Evolutionary conservation across 176 grass and related monocot species (phyloP), one percentile per base, ranked within the genome.

Genomic region (Coix lacrymajobi): DNA sequence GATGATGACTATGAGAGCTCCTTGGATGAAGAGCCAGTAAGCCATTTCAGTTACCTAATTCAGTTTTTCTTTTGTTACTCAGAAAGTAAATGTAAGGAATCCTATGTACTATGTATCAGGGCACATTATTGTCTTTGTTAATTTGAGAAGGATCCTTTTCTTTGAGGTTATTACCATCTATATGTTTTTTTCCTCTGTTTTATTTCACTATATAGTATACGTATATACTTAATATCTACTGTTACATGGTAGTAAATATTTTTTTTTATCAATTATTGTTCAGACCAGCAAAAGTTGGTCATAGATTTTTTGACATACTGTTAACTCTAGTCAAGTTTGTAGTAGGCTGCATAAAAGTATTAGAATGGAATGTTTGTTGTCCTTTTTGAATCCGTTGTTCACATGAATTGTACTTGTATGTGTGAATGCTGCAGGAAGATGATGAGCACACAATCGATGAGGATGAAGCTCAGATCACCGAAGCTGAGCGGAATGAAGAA

Each of bases 401-500:
- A 34, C 12, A 15, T 30, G 25, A 73, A 83, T 64, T 0, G 8
- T n/a, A 43, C 8, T 64, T 38, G 14, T 82, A 45, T 79, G 38
- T 73, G 58, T 54, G 91, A 73, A 16, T 77, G 45, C 45, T 77
- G 44, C 85, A 99, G 97, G 91, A 89, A 89, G 97, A 99, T 90
- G 97, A 99, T 68, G 97, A 96, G 38, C 76, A 11, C 54, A 94
- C 93, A 37, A 92, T 99, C 44, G 97, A 96, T 46, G 91, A 90
- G 43, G 97, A 99, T 87, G 97, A 99, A 89, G 97, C 91, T 88
- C 89, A 89, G 85, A 96, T 99, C 44, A 99, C 89, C 4, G 87
- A 94, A 63, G 85, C 85, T 67, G 93, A 99, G 69, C 81, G 91
- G 60, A 90, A 77, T 69, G 93, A 95, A 71, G 97, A 99, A 87